Percentiles rank a stretch among this genome's conserved stretches.
These are phyloP conservation scores for Pseudomonodictys pantanalensis DNA, from an alignment of 495 filamentous ascomycete species.

Conservation along the genomic window DNA sequence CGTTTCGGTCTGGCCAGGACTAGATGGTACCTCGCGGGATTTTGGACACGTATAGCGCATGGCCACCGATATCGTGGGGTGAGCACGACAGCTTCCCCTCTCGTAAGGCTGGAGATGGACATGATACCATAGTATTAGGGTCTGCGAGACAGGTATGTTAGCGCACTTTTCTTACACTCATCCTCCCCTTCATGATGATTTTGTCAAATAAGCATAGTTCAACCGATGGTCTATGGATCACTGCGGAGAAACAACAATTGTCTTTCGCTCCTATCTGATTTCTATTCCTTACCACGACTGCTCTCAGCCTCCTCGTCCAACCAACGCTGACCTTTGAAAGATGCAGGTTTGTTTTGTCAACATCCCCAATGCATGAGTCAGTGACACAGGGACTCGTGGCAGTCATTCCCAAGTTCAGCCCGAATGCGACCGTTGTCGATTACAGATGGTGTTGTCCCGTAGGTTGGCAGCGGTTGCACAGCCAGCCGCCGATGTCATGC, in stretches of 20 bases:
- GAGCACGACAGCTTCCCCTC: too few relatives aligned
- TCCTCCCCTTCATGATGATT: slow-evolving; percentile 32
- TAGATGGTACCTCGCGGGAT: too few relatives aligned
- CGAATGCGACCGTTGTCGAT: neutral
- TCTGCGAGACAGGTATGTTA: slow-evolving; percentile 23
- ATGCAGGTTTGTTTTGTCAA: neutral
- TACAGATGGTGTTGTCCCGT: neutral
- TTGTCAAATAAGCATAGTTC: slow-evolving; percentile 36
- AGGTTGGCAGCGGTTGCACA: neutral
- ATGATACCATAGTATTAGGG: too few relatives aligned
- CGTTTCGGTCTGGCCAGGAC: too few relatives aligned
- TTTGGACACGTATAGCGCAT: too few relatives aligned
- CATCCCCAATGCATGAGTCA: neutral
- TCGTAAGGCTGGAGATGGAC: too few relatives aligned
- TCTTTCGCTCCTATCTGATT: slow-evolving; percentile 40
- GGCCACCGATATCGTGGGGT: too few relatives aligned
- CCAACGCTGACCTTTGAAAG: neutral
- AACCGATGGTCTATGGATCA: slow-evolving; percentile 31
- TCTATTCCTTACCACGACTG: neutral
- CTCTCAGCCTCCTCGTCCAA: neutral
- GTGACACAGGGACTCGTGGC: slow-evolving; percentile 21
- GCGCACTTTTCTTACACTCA: neutral
- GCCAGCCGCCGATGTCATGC: slow-evolving; percentile 32
- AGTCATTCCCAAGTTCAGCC: too few relatives aligned
- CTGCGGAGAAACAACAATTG: slow-evolving; percentile 33